phyloP scores from a whole-genome alignment of 768 basidiomycete genomes.

The Cytidiella melzeri region DNA sequence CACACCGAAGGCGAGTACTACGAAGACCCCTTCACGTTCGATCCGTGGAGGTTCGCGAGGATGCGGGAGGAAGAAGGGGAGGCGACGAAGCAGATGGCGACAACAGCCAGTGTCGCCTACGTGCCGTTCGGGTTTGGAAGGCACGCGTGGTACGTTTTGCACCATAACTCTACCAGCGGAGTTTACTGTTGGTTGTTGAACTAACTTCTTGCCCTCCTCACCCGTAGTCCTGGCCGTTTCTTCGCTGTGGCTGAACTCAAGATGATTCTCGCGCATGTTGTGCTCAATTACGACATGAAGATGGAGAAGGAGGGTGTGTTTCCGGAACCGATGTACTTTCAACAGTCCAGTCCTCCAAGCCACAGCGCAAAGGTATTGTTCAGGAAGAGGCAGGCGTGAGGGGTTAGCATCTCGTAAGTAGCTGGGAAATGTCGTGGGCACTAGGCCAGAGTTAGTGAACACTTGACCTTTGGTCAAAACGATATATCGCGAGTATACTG shows the following conservation, averaged over 20 bases:
- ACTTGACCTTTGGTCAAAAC: too few relatives aligned
- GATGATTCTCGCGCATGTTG: constrained; percentile 26
- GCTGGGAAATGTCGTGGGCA: too few relatives aligned
- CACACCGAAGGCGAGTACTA: constrained; percentile 29
- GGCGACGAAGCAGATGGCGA: constrained; percentile 9
- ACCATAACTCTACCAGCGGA: too few relatives aligned
- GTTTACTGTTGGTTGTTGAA: neutral
- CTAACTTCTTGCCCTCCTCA: neutral
- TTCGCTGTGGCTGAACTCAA: constrained; percentile 31
- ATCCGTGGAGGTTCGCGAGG: constrained; percentile 34
- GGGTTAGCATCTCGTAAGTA: neutral
- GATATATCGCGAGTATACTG: too few relatives aligned
- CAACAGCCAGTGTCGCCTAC: constrained; percentile 11
- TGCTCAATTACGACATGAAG: constrained; percentile 28
- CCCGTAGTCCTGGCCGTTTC: constrained; percentile 32
- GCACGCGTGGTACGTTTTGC: constrained; percentile 20
- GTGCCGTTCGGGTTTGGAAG: constrained; percentile 22
- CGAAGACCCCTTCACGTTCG: constrained; percentile 31
- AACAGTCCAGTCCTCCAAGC: constrained; percentile 14
- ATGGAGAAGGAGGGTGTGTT: constrained; percentile 21
- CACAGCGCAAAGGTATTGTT: constrained; percentile 21
- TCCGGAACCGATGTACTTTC: constrained; percentile 17
- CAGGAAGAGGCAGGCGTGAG: constrained; percentile 25
- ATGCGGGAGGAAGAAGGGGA: constrained; percentile 4
- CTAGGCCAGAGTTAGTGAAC: too few relatives aligned